Percentiles rank a stretch among this genome's conserved stretches.
phyloP scores from a whole-genome alignment of 192 early-diverging fungal genomes.

The Coemansia sp. region DNA sequence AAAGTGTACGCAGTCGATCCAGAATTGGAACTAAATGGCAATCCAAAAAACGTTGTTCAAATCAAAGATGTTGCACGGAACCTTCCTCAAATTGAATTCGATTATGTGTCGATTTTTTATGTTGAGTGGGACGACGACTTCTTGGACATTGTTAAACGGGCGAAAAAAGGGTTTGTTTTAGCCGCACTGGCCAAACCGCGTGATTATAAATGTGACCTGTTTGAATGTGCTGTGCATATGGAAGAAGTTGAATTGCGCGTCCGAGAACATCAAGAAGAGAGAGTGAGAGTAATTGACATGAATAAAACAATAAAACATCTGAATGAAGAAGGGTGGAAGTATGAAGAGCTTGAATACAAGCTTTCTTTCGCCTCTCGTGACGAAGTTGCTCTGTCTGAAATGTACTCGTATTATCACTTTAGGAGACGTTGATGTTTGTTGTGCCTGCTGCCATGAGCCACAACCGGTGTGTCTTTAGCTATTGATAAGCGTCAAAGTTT shows the following conservation, averaged over 20 bases:
- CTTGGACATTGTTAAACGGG: not conserved
- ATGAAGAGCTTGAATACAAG: not conserved
- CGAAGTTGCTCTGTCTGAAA: conserved; percentile 1
- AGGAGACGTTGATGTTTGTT: no score
- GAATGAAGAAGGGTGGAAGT: conserved; percentile 2
- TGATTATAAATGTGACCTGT: not conserved
- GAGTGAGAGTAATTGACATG: conserved; percentile 1
- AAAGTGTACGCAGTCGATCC: conserved; percentile 8
- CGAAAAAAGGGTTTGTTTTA: conserved; percentile 2
- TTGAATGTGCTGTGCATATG: no score
- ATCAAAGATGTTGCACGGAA: not conserved
- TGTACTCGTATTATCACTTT: conserved; percentile 1
- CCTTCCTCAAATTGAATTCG: not conserved
- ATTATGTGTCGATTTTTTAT: conserved; percentile 3
- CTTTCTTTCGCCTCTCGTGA: conserved; percentile 3
- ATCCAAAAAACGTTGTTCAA: conserved; percentile 2
- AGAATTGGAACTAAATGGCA: not conserved
- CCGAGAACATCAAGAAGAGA: not conserved
- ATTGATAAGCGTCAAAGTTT: no score
- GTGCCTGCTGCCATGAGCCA: no score
- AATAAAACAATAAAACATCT: conserved; percentile 1
- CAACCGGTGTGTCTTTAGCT: no score
- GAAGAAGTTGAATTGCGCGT: no score
- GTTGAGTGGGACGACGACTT: not conserved
- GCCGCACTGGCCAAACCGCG: not conserved